Percentiles rank a stretch among this genome's conserved stretches.
These are phyloP conservation scores for Cyanophora paradoxa DNA, from an alignment of 78 protist genomes.

Conservation along the genomic window DNA sequence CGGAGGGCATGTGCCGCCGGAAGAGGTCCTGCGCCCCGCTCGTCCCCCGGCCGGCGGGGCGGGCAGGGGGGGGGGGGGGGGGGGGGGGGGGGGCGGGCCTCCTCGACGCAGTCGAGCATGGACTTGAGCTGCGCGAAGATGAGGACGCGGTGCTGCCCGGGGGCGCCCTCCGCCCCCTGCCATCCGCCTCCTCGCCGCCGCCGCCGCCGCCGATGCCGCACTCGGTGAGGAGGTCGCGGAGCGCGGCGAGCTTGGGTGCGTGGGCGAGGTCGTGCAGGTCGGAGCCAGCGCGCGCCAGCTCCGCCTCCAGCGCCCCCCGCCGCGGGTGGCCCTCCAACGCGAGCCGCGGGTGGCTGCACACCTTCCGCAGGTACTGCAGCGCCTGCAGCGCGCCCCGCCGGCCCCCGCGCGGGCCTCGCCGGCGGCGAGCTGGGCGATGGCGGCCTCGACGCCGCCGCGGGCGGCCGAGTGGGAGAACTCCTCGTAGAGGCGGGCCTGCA, in stretches of 20 bases:
- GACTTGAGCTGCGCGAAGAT: conserved; percentile 75
- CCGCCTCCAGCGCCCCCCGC: not conserved
- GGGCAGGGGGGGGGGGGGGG: conserved; percentile 65
- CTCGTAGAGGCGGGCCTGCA: conserved; percentile 49
- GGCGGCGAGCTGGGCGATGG: not conserved
- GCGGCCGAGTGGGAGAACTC: not conserved
- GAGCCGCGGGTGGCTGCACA: conserved; percentile 28
- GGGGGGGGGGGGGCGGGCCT: conserved; percentile 40
- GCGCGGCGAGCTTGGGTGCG: conserved; percentile 75
- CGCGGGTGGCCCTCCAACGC: not conserved
- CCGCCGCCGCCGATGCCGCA: conserved; percentile 63
- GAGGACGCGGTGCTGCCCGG: conserved; percentile 66
- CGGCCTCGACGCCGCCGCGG: not conserved
- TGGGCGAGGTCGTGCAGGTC: conserved; percentile 29
- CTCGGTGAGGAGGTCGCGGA: conserved; percentile 55
- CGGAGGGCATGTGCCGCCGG: conserved; percentile 54
- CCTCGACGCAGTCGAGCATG: conserved; percentile 75
- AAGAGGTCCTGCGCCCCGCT: conserved; percentile 60
- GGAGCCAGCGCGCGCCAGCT: not conserved
- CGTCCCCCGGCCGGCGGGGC: too few relatives aligned
- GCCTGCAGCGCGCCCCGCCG: not conserved
- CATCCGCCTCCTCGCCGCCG: not conserved
- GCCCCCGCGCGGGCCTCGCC: not conserved
- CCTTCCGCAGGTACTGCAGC: conserved; percentile 1
- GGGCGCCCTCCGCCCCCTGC: conserved; percentile 2